These are phyloP conservation scores for Geotrichum macrosporum DNA, from an alignment of 1,139 yeast species.

Conservation along the genomic window DNA sequence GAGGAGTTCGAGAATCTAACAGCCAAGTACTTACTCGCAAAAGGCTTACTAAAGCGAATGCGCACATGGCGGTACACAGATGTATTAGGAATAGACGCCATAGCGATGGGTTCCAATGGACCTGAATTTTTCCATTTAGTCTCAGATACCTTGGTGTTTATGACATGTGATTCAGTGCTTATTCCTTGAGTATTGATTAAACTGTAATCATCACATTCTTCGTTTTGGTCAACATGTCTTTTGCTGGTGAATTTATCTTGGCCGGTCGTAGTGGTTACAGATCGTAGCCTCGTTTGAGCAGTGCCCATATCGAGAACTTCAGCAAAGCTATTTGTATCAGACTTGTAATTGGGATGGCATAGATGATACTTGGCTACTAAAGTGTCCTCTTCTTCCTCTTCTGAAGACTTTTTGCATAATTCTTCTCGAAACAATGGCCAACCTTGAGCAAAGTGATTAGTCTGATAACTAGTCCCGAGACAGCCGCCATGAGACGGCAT, in stretches of 20 bases:
- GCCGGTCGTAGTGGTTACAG: slow-evolving; percentile 1
- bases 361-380: slow-evolving; percentile 11
- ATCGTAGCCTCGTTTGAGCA: slow-evolving; percentile 2
- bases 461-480: not conserved
- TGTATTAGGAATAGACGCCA: slow-evolving; percentile 20
- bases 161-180: slow-evolving; percentile 1
- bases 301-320: slow-evolving; percentile 12
- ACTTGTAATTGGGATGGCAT: slow-evolving; percentile 17
- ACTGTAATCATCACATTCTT: not conserved
- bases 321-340: slow-evolving; percentile 11
- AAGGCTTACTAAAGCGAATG: slow-evolving; percentile 18
- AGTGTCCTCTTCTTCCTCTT: slow-evolving; percentile 1
- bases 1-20: slow-evolving; percentile 20
- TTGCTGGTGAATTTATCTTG: not conserved
- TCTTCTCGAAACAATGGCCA: slow-evolving; percentile 9
- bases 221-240: not conserved
- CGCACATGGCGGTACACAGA: slow-evolving; percentile 20
- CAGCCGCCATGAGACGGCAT: slow-evolving; percentile 4
- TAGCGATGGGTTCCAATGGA: slow-evolving; percentile 21
- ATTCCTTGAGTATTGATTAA: not conserved
- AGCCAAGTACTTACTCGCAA: slow-evolving; percentile 20
- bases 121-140: slow-evolving; percentile 11
- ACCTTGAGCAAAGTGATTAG: not conserved
- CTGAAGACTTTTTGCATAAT: slow-evolving; percentile 1
- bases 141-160: slow-evolving; percentile 4